These are phyloP conservation scores for Ophiocordyceps camponoti-saundersi DNA, from an alignment of 2,329 filamentous ascomycete species.

Conservation along the genomic window DNA sequence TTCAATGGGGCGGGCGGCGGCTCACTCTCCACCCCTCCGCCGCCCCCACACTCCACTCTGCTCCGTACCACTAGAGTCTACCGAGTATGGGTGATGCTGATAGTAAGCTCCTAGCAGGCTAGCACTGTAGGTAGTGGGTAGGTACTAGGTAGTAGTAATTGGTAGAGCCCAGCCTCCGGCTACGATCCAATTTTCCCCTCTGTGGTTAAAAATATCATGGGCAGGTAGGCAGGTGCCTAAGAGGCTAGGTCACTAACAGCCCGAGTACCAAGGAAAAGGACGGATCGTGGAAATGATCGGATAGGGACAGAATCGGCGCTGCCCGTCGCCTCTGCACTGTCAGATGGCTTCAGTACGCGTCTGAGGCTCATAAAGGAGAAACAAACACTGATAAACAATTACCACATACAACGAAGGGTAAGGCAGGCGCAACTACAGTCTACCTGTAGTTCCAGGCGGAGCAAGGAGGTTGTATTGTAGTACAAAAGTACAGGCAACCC, in stretches of 20 bases:
- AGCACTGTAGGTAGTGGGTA: too few relatives aligned
- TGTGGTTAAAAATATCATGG: too few relatives aligned
- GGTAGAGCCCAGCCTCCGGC: background rate
- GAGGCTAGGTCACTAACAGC: background rate
- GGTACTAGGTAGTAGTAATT: too few relatives aligned
- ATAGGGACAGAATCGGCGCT: background rate
- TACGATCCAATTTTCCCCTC: background rate
- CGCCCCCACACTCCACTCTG: background rate
- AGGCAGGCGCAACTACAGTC: background rate
- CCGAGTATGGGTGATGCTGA: too few relatives aligned
- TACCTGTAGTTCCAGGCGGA: background rate
- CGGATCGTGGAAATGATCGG: too few relatives aligned
- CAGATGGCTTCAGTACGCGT: too few relatives aligned
- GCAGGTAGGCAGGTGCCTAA: background rate
- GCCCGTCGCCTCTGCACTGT: background rate
- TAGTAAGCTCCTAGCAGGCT: too few relatives aligned
- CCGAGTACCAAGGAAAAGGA: too few relatives aligned
- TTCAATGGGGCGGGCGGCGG: background rate
- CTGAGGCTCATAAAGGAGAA: too few relatives aligned
- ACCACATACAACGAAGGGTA: background rate
- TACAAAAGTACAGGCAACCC: background rate
- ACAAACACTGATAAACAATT: too few relatives aligned
- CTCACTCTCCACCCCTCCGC: background rate
- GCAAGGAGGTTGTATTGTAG: background rate
- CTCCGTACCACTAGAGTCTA: too few relatives aligned